These are phyloP conservation scores for Xylaria castorea DNA, from an alignment of 495 filamentous ascomycete species.

Conservation along the genomic window DNA sequence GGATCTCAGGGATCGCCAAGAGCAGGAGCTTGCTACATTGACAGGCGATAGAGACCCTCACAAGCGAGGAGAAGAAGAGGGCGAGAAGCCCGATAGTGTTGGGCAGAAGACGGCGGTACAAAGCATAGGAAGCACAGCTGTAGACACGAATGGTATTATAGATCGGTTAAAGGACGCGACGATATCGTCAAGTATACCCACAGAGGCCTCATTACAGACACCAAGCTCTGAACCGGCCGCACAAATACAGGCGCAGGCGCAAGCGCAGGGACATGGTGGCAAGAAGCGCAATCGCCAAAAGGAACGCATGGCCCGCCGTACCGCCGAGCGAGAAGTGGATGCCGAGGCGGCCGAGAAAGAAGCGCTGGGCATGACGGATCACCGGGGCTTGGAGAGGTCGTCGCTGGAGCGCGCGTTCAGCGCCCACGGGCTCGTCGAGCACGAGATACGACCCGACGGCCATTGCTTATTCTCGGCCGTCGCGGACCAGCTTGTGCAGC, in stretches of 20 bases:
- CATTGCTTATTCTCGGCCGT: constrained; percentile 96
- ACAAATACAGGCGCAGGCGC: constrained; percentile 35
- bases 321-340: constrained; percentile 78
- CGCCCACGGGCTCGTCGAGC: constrained; percentile 66
- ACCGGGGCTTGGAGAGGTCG: constrained; percentile 71
- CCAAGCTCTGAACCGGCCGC: constrained; percentile 24
- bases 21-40: constrained; percentile 67
- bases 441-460: constrained; percentile 85
- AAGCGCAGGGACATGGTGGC: constrained; percentile 32
- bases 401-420: constrained; percentile 70
- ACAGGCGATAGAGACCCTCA: constrained; percentile 45
- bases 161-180: constrained; percentile 31
- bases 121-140: constrained; percentile 24
- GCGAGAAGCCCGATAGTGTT: constrained; percentile 31
- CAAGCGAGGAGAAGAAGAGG: constrained; percentile 29
- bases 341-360: constrained; percentile 72
- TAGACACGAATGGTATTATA: constrained; percentile 26
- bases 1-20: constrained; percentile 71
- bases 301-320: constrained; percentile 84
- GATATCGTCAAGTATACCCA: constrained; percentile 24
- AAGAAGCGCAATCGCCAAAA: constrained; percentile 92
- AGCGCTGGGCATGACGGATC: constrained; percentile 75
- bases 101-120: constrained; percentile 7
- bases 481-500: constrained; percentile 74
- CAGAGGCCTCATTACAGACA: constrained; percentile 26